Conservation (phyloP, 2,329 filamentous ascomycete genomes). For the Chaetomium olivaceum region DNA sequence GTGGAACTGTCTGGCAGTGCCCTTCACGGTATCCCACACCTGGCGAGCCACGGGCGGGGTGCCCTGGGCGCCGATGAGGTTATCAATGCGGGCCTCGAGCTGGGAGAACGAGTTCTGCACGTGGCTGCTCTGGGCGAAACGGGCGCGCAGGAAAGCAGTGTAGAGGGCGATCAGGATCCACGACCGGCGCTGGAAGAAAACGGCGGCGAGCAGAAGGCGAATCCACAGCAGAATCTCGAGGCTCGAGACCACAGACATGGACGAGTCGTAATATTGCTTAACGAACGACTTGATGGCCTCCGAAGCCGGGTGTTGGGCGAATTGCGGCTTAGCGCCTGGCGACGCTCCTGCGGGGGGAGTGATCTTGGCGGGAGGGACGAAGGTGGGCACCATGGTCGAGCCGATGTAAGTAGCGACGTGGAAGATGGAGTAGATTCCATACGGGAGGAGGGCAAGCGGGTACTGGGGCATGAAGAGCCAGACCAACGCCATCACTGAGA, state of each 20-base stretch:
- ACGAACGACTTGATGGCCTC: slow-evolving; percentile 90
- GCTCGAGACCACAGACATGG: slow-evolving; percentile 87
- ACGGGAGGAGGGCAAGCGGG: slow-evolving; percentile 86
- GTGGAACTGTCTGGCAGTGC: slow-evolving; percentile 69
- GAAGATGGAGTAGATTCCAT: slow-evolving; percentile 96
- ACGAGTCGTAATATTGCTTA: slow-evolving; percentile 95
- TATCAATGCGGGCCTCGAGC: slow-evolving; percentile 74
- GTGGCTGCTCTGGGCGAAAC: slow-evolving; percentile 86
- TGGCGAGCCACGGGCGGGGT: slow-evolving; percentile 78
- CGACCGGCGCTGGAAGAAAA: slow-evolving; percentile 86
- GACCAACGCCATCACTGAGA: slow-evolving; percentile 81
- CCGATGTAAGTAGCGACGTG: slow-evolving; percentile 96
- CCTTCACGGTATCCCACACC: slow-evolving; percentile 80
- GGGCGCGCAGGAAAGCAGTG: slow-evolving; percentile 87
- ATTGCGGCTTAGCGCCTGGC: slow-evolving; percentile 57
- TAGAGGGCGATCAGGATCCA: slow-evolving; percentile 87
- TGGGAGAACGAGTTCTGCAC: slow-evolving; percentile 80
- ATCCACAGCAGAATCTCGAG: slow-evolving; percentile 88
- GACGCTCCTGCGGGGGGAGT: slow-evolving; percentile 57
- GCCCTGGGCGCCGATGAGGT: slow-evolving; percentile 80
- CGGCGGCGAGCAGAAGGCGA: slow-evolving; percentile 75
- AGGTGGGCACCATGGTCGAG: slow-evolving; percentile 84
- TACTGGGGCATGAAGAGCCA: slow-evolving; percentile 94
- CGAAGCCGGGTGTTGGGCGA: slow-evolving; percentile 61
- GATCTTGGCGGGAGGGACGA: slow-evolving; percentile 65